Evolutionary conservation across 495 filamentous ascomycete genomes (phyloP).

Genomic region (Aspergillus asperescens): DNA sequence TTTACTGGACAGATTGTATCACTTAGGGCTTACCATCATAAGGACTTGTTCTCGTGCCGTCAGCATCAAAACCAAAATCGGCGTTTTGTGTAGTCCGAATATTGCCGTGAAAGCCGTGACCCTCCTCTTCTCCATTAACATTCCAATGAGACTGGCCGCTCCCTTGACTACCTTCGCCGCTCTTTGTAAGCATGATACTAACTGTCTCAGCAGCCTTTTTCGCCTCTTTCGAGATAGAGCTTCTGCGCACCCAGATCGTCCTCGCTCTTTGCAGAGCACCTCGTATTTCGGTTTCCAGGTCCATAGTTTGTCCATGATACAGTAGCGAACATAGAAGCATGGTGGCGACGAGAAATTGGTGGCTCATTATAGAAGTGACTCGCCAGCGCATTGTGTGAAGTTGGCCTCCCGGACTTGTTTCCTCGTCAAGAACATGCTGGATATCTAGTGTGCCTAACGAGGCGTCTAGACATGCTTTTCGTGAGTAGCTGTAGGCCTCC

Average conservation of each 20-base stretch:
- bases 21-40: too few relatives aligned
- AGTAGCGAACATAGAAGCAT: conserved; percentile 50
- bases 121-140: too few relatives aligned
- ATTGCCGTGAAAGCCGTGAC: too few relatives aligned
- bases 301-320: conserved; percentile 6
- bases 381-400: conserved; percentile 24
- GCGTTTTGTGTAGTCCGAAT: too few relatives aligned
- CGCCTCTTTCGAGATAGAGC: conserved; percentile 21
- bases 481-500: conserved; percentile 19
- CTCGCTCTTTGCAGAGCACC: conserved; percentile 19
- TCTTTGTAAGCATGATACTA: conserved; percentile 13
- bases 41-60: too few relatives aligned
- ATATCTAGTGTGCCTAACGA: conserved; percentile 19
- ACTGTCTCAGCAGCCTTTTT: conserved; percentile 22
- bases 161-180: too few relatives aligned
- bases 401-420: conserved; percentile 24
- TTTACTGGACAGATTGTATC: too few relatives aligned
- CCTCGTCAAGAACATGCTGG: conserved; percentile 25
- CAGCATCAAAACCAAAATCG: too few relatives aligned
- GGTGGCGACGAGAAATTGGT: conserved; percentile 36
- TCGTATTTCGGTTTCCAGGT: conserved; percentile 17
- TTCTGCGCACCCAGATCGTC: conserved; percentile 24
- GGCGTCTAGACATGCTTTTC: conserved; percentile 20
- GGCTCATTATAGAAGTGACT: conserved; percentile 21
- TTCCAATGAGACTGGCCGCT: too few relatives aligned